Evolutionary conservation across 192 early-diverging fungal species (phyloP), one percentile per base, ranked within the genome.

Genomic region (Coemansia sp.): DNA sequence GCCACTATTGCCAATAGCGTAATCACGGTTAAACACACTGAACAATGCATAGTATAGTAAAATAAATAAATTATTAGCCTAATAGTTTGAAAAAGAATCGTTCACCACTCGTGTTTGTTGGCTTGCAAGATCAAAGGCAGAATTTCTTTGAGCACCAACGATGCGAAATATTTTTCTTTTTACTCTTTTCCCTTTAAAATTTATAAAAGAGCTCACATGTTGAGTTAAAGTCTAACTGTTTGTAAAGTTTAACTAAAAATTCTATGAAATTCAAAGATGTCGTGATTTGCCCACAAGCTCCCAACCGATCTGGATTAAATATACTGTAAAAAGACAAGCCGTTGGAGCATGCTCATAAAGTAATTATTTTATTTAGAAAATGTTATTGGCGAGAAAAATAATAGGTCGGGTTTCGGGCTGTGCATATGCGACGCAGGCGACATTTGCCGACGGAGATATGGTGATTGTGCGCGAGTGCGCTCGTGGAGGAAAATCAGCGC

Each of bases 231-330:
- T 21, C 21, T 21, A 21, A 21, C 21, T 21, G 21, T 1, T 21
- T 21, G 21, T 21, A 21, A 21, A 21, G 21, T 21, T 21, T 21
- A 21, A 72, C 21, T 21, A 21, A 21, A 21, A 21, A 21, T 1
- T 21, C 21, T 21, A 21, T 21, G 21, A 21, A 21, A 21, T 21
- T 21, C 96, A 98, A 72, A 93, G 92, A 70, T 89, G 96, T 9
- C 85, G 96, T 9, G 96, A 98, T 64, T 91, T 90, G 25, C 85
- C 97, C 7, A 97, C 96, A 60, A 73, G 87, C 47, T 92, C 89
- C 54, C 97, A 97, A 69, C 93, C 96, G 38, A 82, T 87, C 8
- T 74, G 97, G 10, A 79, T 85, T 47, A 57, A 67, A 1, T 75
- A 91, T 32, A 68, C 96, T 37, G 90, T 92, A 14, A 82, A 21